Conservation (phyloP, 345 rosid species). For the Pistacia atlantica region DNA sequence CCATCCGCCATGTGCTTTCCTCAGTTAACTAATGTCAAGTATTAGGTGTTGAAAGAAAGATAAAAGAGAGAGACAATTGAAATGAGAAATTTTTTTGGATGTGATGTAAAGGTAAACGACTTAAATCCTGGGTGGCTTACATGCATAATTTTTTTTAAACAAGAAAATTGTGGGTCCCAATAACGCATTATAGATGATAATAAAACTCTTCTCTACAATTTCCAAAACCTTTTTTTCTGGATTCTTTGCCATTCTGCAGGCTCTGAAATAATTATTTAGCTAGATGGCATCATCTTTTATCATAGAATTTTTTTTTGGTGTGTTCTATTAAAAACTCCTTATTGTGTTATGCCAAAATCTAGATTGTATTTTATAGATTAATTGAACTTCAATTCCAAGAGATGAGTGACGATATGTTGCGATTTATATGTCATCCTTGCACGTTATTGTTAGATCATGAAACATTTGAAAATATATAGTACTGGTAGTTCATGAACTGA, state of each 20-base stretch:
- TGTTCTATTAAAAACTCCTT: neutral
- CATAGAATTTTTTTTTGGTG: neutral
- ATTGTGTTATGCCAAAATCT: no score
- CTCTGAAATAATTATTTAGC: neutral
- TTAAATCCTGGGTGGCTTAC: constrained; percentile 16
- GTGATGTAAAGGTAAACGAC: constrained; percentile 28
- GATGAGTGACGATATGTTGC: no score
- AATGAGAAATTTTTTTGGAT: neutral
- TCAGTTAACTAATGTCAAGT: constrained; percentile 20
- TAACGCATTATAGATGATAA: constrained; percentile 17
- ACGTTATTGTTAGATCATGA: no score
- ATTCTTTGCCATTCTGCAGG: constrained; percentile 15
- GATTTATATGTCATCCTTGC: no score
- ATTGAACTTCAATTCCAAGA: no score
- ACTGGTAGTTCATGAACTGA: neutral
- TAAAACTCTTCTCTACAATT: neutral
- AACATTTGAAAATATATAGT: no score
- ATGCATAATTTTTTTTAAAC: neutral
- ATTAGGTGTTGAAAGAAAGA: neutral
- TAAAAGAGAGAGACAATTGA: neutral
- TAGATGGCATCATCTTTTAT: neutral
- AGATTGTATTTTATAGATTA: no score
- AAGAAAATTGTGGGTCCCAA: constrained; percentile 10
- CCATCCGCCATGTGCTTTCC: constrained; percentile 40
- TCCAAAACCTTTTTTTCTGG: constrained; percentile 18